phyloP scores from a whole-genome alignment of 306 rosid genomes.

The Inga leiocalycina region DNA sequence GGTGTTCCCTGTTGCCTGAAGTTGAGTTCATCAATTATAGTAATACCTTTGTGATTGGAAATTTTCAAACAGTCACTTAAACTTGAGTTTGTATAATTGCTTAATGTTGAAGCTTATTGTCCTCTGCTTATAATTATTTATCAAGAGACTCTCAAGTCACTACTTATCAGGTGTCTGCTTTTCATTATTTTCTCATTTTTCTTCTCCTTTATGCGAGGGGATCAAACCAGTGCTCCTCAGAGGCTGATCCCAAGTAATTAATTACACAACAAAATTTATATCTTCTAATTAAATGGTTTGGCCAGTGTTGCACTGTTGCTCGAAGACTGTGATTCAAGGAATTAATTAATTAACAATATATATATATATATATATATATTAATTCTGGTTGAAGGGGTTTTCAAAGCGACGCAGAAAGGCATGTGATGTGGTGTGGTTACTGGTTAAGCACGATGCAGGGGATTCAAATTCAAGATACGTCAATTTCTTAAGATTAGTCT shows the following conservation, averaged over 20 bases:
- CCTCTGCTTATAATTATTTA: conserved; percentile 16
- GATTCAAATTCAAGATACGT: background rate
- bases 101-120: conserved; percentile 31
- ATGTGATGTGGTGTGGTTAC: background rate
- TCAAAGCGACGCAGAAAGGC: background rate
- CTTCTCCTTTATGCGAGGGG: background rate
- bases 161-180: conserved; percentile 18
- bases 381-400: background rate
- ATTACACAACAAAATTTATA: background rate
- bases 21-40: background rate
- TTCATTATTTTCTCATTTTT: background rate
- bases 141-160: background rate
- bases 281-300: background rate
- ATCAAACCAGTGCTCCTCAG: background rate
- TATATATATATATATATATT: background rate
- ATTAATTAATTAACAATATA: background rate
- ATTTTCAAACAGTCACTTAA: conserved; percentile 37
- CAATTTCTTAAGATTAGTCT: background rate
- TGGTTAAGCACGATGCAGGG: background rate
- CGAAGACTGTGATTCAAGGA: background rate
- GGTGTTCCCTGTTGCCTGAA: conserved; percentile 54
- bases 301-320: background rate
- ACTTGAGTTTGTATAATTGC: conserved; percentile 41
- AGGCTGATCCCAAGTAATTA: conserved; percentile 15
- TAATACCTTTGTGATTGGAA: conserved; percentile 30